Conservation (phyloP, 768 basidiomycete species). For the Pleurotus platypus region DNA sequence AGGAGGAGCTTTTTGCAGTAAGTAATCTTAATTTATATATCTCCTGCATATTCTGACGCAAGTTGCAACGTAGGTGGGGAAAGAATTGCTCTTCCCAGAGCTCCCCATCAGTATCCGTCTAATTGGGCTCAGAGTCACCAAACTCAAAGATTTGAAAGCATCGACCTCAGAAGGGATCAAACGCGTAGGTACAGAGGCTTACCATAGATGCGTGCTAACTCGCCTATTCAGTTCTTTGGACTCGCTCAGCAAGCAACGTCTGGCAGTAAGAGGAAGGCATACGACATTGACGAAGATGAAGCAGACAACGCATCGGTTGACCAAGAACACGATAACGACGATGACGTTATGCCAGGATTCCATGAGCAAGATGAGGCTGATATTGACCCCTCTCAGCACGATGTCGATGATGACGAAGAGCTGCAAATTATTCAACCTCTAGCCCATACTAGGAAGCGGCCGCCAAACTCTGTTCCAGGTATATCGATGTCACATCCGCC, state of each 20-base stretch:
- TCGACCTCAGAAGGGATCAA: constrained; percentile 57
- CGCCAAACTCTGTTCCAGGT: not conserved
- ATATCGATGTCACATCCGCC: not conserved
- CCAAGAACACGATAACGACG: constrained; percentile 16
- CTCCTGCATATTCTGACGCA: no score
- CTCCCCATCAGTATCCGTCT: constrained; percentile 77
- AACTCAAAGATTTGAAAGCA: constrained; percentile 76
- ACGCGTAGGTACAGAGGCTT: constrained; percentile 44
- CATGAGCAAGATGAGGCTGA: constrained; percentile 49
- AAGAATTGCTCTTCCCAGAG: constrained; percentile 78
- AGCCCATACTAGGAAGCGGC: not conserved
- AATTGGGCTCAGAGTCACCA: constrained; percentile 86
- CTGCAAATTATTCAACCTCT: constrained; percentile 13
- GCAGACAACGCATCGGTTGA: constrained; percentile 3
- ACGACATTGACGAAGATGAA: constrained; percentile 14
- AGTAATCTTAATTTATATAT: constrained; percentile 18
- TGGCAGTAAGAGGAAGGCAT: constrained; percentile 36
- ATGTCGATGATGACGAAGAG: constrained; percentile 17
- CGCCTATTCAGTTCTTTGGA: constrained; percentile 53
- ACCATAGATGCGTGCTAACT: not conserved
- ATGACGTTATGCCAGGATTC: constrained; percentile 49
- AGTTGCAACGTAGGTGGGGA: constrained; percentile 53
- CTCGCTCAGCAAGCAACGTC: constrained; percentile 27
- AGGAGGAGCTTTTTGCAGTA: constrained; percentile 76
- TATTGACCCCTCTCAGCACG: constrained; percentile 16